phyloP scores from a whole-genome alignment of 1,139 yeast genomes.

The Candida buenavistaensis region DNA sequence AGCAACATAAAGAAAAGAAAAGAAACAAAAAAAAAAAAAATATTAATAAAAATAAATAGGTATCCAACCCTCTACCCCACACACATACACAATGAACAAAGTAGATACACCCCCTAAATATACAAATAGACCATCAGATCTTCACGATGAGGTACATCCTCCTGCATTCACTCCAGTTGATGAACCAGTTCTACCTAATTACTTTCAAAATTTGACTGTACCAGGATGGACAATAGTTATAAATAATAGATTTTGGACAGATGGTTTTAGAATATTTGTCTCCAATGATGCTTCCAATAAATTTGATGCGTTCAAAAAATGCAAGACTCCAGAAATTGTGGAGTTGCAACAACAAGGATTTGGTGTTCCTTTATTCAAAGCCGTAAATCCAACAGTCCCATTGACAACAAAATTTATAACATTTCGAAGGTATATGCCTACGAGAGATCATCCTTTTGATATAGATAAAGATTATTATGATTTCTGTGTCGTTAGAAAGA shows the following conservation, averaged over 20 bases:
- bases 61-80: too few species aligned
- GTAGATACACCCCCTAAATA: conserved; percentile 7
- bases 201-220: conserved; percentile 8
- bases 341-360: conserved; percentile 12
- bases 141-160: background rate
- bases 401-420: conserved; percentile 10
- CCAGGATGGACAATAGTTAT: conserved; percentile 13
- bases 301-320: conserved; percentile 12
- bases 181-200: conserved; percentile 7
- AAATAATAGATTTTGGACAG: conserved; percentile 12
- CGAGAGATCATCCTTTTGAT: conserved; percentile 12
- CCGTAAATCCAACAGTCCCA: conserved; percentile 7
- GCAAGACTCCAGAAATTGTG: conserved; percentile 6
- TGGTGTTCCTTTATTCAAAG: conserved; percentile 15
- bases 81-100: conserved; percentile 1
- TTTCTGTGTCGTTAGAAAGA: conserved; percentile 11
- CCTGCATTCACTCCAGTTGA: conserved; percentile 2
- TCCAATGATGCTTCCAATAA: conserved; percentile 13
- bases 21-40: too few species aligned
- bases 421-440: conserved; percentile 12
- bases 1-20: too few species aligned
- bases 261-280: conserved; percentile 13
- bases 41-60: too few species aligned
- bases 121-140: conserved; percentile 2
- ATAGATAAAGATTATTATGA: conserved; percentile 11